Conservation (phyloP, 441 rosid genomes). For the Euphorbia schlechtendalii region DNA sequence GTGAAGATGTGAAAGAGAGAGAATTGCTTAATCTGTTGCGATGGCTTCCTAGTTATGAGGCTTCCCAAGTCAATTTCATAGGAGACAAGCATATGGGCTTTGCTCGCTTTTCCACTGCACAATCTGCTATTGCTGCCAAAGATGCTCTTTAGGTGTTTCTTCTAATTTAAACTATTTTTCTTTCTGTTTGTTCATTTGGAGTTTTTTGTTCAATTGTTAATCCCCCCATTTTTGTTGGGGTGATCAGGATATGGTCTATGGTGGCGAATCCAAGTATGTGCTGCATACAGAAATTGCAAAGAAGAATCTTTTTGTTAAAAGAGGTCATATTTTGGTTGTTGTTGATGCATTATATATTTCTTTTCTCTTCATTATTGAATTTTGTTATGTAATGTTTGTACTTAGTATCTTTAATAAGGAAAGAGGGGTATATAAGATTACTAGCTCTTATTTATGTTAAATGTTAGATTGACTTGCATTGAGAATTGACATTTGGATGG, state of each 20-base stretch:
- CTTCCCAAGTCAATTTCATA: slow-evolving; percentile 88
- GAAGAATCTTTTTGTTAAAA: slow-evolving; percentile 93
- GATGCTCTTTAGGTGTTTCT: slow-evolving; percentile 76
- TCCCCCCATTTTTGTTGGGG: slow-evolving; percentile 10
- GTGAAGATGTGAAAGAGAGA: slow-evolving; percentile 92
- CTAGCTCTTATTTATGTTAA: no score
- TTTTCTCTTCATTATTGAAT: no score
- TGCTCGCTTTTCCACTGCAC: slow-evolving; percentile 79
- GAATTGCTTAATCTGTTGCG: slow-evolving; percentile 82
- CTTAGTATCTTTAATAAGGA: no score
- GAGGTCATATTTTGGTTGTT: slow-evolving; percentile 82
- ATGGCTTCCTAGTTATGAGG: slow-evolving; percentile 97
- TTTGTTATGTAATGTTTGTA: no score
- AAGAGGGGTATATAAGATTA: no score
- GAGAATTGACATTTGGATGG: no score
- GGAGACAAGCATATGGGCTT: slow-evolving; percentile 98
- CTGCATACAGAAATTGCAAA: slow-evolving; percentile 98
- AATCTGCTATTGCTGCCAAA: slow-evolving; percentile 71
- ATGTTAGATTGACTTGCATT: no score
- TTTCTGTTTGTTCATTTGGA: not conserved
- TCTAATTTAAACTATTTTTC: not conserved
- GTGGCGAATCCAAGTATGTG: slow-evolving; percentile 68
- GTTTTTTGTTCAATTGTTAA: not conserved
- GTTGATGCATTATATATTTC: no score
- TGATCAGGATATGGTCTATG: slow-evolving; percentile 76